Evolutionary conservation across 108 stramenopile genomes (phyloP), one percentile per base, ranked within the genome.

Genomic region (Skeletonema potamos): DNA sequence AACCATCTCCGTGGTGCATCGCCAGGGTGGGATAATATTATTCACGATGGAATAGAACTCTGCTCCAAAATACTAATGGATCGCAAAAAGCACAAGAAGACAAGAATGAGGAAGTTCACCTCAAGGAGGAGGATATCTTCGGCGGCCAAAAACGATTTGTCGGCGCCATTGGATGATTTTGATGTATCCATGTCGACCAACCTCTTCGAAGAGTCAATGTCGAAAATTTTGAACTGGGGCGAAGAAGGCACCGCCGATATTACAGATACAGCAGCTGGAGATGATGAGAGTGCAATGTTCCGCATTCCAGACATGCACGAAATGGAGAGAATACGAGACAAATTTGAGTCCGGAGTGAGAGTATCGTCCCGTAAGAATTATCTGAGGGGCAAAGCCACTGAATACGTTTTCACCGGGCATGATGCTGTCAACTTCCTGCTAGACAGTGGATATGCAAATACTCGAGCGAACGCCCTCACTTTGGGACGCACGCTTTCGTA

Each of bases 391-490:
- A 57, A 36, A 56, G 10, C 66, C 15, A 24, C 22, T 9, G 34
- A 67, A 24, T 67, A 27, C 2, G 30, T 55, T 2, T 67, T 67
- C n/a, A 55, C 32, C 2, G 87, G 84, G 2, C 36, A 54, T 2
- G 76, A 85, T 15, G 84, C 81, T 22, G 84, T 90, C n/a, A 63
- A 68, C 24, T 84, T 60, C 18, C 62, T 90, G 48, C 61, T 90
- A 0, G 29, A 61, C 20, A 43, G 39, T 32, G 79, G 80, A 22
- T 61, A 70, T 41, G 85, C 71, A 10, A 18, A 41, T 10, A 51
- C 64, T 22, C 57, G 87, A 56, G 33, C 46, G 37, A 82, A 85
- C 12, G 89, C 85, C 0, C 82, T 88, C 1, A 43, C 44, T 18
- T 55, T 90, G 24, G 87, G 89, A 3, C 68, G 62, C n/a, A 30